Percentiles rank a stretch among this genome's conserved stretches.
Conservation (phyloP, 2,329 filamentous ascomycete species). For the Shiraia sp. region DNA sequence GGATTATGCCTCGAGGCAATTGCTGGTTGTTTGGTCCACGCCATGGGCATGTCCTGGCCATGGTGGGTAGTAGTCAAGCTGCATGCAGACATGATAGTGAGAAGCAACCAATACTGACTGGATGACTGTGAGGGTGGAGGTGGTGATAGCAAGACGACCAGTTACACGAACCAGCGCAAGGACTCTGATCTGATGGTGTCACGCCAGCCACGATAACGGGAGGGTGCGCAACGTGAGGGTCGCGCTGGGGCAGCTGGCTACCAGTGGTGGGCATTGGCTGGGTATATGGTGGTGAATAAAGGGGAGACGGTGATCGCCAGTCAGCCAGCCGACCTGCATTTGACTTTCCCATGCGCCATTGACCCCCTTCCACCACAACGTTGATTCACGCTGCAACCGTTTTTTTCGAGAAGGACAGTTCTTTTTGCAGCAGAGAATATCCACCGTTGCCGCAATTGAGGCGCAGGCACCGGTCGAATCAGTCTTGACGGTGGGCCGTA, state of each 20-base stretch:
- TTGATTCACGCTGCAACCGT: too few relatives aligned
- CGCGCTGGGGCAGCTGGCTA: constrained; percentile 18
- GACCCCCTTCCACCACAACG: too few relatives aligned
- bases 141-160: constrained; percentile 1
- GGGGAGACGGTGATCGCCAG: too few relatives aligned
- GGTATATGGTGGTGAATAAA: constrained; percentile 9
- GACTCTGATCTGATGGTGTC: constrained; percentile 17
- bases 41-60: too few relatives aligned
- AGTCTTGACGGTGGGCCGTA: constrained; percentile 4
- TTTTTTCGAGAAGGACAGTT: constrained; percentile 5
- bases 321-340: too few relatives aligned
- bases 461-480: constrained; percentile 11
- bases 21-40: too few relatives aligned
- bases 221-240: constrained; percentile 18
- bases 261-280: constrained; percentile 9
- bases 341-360: too few relatives aligned
- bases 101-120: too few relatives aligned
- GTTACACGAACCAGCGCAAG: constrained; percentile 9
- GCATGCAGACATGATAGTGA: too few relatives aligned
- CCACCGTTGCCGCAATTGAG: constrained; percentile 2
- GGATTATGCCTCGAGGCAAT: too few relatives aligned
- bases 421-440: too few relatives aligned
- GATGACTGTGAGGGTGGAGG: constrained; percentile 6
- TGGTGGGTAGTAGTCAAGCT: too few relatives aligned
- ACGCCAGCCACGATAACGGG: constrained; percentile 35